These are phyloP conservation scores for Cladosporium colombiae DNA, from an alignment of 2,329 filamentous ascomycete species.

Conservation along the genomic window DNA sequence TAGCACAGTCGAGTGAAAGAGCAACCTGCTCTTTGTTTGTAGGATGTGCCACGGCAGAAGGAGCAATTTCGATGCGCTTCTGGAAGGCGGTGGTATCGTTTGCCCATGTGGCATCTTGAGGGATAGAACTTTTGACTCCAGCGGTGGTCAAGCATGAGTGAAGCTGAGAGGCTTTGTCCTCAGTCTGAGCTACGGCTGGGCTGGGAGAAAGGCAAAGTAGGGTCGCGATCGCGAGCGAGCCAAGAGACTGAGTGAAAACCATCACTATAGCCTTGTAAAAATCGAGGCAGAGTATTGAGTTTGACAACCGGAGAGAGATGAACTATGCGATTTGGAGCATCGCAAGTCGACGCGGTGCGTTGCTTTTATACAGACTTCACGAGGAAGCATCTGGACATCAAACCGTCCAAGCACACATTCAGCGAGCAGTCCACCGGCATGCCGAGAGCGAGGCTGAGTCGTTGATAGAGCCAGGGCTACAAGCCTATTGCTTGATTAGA, in stretches of 20 bases:
- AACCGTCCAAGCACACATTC: not conserved
- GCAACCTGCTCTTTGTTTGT: not conserved
- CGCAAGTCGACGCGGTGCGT: not conserved
- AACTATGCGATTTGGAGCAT: not conserved
- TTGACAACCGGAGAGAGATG: not conserved
- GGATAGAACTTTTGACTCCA: not conserved
- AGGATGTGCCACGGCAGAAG: not conserved
- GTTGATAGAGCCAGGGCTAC: not conserved
- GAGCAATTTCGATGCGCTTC: not conserved
- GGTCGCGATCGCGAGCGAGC: not conserved
- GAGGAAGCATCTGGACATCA: not conserved
- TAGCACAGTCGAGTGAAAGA: not conserved
- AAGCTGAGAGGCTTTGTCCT: not conserved
- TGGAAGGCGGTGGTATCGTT: not conserved
- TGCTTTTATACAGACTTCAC: not conserved
- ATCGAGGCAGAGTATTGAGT: not conserved
- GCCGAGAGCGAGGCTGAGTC: not conserved
- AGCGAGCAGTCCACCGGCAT: not conserved
- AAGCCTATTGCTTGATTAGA: not conserved
- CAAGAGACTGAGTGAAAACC: not conserved
- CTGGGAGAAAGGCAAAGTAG: not conserved
- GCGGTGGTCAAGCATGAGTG: not conserved
- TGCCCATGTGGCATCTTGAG: not conserved
- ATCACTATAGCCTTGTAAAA: not conserved
- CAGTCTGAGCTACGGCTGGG: not conserved